Conservation (phyloP, 257 asterid genomes). For the Gynochthodes officinalis region DNA sequence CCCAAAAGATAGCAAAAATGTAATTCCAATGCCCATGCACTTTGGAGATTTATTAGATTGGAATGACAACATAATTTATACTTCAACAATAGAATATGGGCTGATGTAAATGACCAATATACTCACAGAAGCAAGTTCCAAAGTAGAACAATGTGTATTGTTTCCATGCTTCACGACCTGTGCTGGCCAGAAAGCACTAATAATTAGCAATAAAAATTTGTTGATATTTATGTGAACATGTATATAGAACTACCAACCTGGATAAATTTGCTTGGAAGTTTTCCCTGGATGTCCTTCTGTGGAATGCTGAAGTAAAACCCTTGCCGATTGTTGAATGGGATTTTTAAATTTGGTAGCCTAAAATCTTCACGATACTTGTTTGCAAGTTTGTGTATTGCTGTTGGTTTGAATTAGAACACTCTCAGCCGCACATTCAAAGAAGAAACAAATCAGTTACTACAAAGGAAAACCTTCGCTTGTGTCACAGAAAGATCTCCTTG, state of each 20-base stretch:
- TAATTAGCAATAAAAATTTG: constrained; percentile 20
- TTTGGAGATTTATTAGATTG: background rate
- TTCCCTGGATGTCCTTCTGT: constrained; percentile 78
- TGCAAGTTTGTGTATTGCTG: constrained; percentile 95
- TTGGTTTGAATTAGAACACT: constrained; percentile 32
- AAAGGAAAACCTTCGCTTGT: constrained; percentile 86
- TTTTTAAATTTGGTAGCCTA: constrained; percentile 78
- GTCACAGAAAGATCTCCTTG: constrained; percentile 92
- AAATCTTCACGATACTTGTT: constrained; percentile 79
- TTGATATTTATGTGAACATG: constrained; percentile 6
- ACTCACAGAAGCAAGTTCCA: constrained; percentile 94
- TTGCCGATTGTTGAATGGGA: constrained; percentile 89
- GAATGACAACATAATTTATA: background rate
- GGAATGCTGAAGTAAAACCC: constrained; percentile 98
- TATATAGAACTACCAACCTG: constrained; percentile 51
- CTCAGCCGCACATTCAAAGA: constrained; percentile 16
- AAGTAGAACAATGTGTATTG: constrained; percentile 85
- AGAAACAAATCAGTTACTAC: background rate
- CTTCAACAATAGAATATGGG: background rate
- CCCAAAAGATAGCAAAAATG: background rate
- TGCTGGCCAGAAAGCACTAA: constrained; percentile 21
- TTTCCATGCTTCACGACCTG: constrained; percentile 94
- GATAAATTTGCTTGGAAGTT: constrained; percentile 86
- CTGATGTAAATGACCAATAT: background rate
- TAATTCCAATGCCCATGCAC: background rate